phyloP scores from a whole-genome alignment of 2,329 filamentous ascomycete genomes.

The Ophiostoma ips region DNA sequence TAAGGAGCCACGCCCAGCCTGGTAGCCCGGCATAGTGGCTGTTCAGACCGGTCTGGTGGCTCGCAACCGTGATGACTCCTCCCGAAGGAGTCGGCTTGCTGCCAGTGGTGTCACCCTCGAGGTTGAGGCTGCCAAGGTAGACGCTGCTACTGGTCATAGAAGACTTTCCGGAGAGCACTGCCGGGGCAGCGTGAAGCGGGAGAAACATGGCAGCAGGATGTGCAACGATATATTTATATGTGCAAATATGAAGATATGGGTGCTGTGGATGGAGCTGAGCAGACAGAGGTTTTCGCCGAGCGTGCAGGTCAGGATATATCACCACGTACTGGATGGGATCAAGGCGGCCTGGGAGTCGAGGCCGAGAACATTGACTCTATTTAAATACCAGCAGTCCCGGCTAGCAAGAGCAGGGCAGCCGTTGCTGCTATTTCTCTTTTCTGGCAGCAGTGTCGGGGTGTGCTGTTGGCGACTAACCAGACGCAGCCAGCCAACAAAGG shows the following conservation, averaged over 20 bases:
- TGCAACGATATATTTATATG: not conserved
- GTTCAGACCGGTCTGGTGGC: not conserved
- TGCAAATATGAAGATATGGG: too few relatives aligned
- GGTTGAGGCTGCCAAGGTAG: not conserved
- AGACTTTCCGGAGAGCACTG: not conserved
- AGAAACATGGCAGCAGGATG: slow-evolving; percentile 1
- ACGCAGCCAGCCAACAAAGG: not conserved
- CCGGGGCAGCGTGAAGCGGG: not conserved
- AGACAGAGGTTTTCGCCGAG: too few relatives aligned
- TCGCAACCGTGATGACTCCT: not conserved
- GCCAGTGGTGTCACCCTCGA: too few relatives aligned
- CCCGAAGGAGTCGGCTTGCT: not conserved
- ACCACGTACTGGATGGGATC: too few relatives aligned
- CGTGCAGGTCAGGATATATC: too few relatives aligned
- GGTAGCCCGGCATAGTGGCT: not conserved
- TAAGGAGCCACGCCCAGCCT: slow-evolving; percentile 6
- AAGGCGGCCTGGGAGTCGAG: too few relatives aligned
- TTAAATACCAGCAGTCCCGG: too few relatives aligned
- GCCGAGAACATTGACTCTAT: too few relatives aligned
- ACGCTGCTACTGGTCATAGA: not conserved
- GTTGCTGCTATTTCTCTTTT: too few relatives aligned
- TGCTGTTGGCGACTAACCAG: not conserved
- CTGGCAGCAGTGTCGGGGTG: too few relatives aligned
- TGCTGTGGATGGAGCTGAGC: too few relatives aligned
- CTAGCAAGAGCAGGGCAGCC: too few relatives aligned